Evolutionary conservation across 176 grass and related monocot species (phyloP).

Genomic region (Neostapfia colusana): DNA sequence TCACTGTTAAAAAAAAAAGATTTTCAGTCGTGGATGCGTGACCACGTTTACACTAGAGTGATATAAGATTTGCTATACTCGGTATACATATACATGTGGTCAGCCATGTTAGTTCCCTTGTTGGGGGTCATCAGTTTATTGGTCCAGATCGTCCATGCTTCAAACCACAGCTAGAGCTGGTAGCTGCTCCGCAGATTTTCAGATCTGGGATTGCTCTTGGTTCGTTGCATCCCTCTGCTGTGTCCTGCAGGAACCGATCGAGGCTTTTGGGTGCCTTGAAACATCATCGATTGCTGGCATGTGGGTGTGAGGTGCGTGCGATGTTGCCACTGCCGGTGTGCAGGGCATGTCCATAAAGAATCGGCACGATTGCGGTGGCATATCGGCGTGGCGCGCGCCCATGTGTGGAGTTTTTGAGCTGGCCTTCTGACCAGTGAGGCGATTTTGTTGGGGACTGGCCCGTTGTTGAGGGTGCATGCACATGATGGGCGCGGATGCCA

Average conservation of each 20-base stretch:
- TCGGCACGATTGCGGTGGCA: background rate
- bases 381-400: too few relatives aligned
- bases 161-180: conserved; percentile 29
- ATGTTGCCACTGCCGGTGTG: conserved; percentile 17
- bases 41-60: conserved; percentile 39
- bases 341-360: conserved; percentile 39
- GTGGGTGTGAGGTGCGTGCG: conserved; percentile 37
- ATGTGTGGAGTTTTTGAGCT: too few relatives aligned
- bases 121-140: conserved; percentile 24
- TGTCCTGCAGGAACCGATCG: too few relatives aligned
- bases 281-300: conserved; percentile 42
- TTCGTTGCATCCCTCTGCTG: background rate
- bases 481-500: conserved; percentile 22
- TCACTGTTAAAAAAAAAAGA: conserved; percentile 24
- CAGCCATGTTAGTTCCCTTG: conserved; percentile 36
- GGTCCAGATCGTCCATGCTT: conserved; percentile 51
- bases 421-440: conserved; percentile 13
- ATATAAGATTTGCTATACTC: conserved; percentile 36
- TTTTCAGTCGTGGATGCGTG: conserved; percentile 18
- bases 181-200: conserved; percentile 10
- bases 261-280: background rate
- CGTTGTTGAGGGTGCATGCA: conserved; percentile 3
- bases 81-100: conserved; percentile 20
- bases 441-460: conserved; percentile 19
- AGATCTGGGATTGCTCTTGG: conserved; percentile 30